These are phyloP conservation scores for Capsicum baccatum DNA, from an alignment of 257 asterid species.

Conservation along the genomic window DNA sequence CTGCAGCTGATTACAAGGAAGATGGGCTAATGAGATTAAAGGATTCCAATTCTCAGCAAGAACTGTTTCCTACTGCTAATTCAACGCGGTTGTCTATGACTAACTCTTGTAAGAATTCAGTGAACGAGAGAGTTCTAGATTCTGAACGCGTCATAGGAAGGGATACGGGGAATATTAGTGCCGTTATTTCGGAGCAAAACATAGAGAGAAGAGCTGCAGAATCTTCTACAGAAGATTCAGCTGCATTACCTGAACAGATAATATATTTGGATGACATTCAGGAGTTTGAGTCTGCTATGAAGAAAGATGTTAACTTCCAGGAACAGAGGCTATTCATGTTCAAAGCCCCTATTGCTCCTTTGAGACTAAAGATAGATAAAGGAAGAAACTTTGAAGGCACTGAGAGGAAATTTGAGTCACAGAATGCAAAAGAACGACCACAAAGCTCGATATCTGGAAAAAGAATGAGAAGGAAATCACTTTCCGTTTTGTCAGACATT, in stretches of 20 bases:
- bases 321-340: conserved; percentile 78
- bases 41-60: background rate
- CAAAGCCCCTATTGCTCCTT: conserved; percentile 42
- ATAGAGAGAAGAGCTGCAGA: background rate
- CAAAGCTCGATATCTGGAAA: conserved; percentile 34
- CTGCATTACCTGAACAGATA: conserved; percentile 48
- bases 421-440: conserved; percentile 28
- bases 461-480: conserved; percentile 50
- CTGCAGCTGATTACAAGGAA: background rate
- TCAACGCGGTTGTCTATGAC: background rate
- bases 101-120: background rate
- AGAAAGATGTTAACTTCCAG: conserved; percentile 42
- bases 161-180: background rate
- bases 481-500: conserved; percentile 35
- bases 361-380: conserved; percentile 3
- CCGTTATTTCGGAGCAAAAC: background rate
- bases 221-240: conserved; percentile 49
- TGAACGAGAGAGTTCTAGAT: background rate
- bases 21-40: too few species aligned
- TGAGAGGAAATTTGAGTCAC: background rate
- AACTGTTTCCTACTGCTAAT: conserved; percentile 26
- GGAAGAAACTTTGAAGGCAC: background rate
- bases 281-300: conserved; percentile 55
- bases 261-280: conserved; percentile 66
- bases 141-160: background rate